A percentile compares a stretch with the other conserved stretches of the same genome.
Conservation (phyloP, 2,329 filamentous ascomycete genomes). For the Cladosporium phlei region DNA sequence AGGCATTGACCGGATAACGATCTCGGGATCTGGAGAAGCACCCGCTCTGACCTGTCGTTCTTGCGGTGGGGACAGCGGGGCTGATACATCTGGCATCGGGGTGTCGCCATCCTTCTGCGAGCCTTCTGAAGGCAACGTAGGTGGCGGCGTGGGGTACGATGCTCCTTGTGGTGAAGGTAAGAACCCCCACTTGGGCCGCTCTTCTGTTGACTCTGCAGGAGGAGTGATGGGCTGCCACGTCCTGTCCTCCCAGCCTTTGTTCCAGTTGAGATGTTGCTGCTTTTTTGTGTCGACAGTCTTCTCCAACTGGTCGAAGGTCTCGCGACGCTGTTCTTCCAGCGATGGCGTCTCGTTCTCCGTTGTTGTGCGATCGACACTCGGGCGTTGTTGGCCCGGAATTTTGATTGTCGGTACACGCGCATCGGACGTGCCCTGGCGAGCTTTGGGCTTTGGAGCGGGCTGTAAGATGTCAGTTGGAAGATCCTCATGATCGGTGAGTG, state of each 20-base stretch:
- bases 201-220: constrained; percentile 52
- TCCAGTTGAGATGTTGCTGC: constrained; percentile 86
- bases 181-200: constrained; percentile 26
- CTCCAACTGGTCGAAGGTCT: constrained; percentile 76
- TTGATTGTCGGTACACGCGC: constrained; percentile 56
- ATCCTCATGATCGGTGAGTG: neutral
- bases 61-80: constrained; percentile 14
- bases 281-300: constrained; percentile 82
- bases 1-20: constrained; percentile 21
- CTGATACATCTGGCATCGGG: constrained; percentile 30
- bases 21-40: constrained; percentile 22
- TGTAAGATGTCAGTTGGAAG: constrained; percentile 24
- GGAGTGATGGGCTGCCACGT: constrained; percentile 82
- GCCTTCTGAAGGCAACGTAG: constrained; percentile 40
- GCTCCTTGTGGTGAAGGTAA: constrained; percentile 24
- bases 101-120: constrained; percentile 37
- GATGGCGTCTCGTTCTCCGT: constrained; percentile 74
- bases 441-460: constrained; percentile 47
- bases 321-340: constrained; percentile 69
- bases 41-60: constrained; percentile 21
- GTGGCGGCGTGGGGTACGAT: constrained; percentile 43
- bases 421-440: constrained; percentile 54
- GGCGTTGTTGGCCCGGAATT: constrained; percentile 27
- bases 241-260: constrained; percentile 80
- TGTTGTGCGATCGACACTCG: constrained; percentile 62